These are phyloP conservation scores for Aspergillus hortae DNA, from an alignment of 2,329 filamentous ascomycete genomes.

Conservation along the genomic window DNA sequence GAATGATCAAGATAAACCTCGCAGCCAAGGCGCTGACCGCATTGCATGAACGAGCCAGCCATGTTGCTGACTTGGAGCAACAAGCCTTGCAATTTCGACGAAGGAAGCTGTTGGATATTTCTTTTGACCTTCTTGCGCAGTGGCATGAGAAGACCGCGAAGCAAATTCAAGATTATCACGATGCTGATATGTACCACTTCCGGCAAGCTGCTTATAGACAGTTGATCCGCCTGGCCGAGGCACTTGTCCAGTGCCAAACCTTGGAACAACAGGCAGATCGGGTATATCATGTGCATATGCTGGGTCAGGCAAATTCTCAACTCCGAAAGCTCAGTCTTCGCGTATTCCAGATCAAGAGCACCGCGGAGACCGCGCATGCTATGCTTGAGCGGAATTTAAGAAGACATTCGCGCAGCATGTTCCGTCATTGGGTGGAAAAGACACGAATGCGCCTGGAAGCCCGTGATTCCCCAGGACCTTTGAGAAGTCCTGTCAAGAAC, in stretches of 20 bases:
- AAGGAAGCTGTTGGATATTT: conserved; percentile 31
- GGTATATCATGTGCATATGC: conserved; percentile 46
- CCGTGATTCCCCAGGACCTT: conserved; percentile 25
- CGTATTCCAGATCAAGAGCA: conserved; percentile 53
- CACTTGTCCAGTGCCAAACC: conserved; percentile 28
- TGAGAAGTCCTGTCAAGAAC: conserved; percentile 13
- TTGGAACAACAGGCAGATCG: conserved; percentile 44
- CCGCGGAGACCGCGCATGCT: conserved; percentile 51
- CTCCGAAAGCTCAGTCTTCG: conserved; percentile 58
- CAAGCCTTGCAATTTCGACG: conserved; percentile 38
- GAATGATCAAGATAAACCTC: conserved; percentile 53
- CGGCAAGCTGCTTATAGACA: conserved; percentile 36
- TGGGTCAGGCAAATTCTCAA: conserved; percentile 44
- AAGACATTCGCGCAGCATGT: conserved; percentile 53
- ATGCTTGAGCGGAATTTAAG: conserved; percentile 52
- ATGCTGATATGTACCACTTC: conserved; percentile 37
- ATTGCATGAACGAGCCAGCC: conserved; percentile 35
- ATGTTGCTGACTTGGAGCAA: conserved; percentile 34
- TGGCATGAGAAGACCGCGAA: conserved; percentile 43
- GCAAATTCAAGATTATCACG: conserved; percentile 30
- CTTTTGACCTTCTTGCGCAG: conserved; percentile 34
- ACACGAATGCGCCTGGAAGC: conserved; percentile 31
- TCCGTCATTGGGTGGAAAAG: conserved; percentile 53
- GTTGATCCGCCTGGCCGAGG: conserved; percentile 36
- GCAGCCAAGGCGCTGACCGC: conserved; percentile 41